Conservation (phyloP, 805 yeast species). For the Brettanomyces bruxellensis region DNA sequence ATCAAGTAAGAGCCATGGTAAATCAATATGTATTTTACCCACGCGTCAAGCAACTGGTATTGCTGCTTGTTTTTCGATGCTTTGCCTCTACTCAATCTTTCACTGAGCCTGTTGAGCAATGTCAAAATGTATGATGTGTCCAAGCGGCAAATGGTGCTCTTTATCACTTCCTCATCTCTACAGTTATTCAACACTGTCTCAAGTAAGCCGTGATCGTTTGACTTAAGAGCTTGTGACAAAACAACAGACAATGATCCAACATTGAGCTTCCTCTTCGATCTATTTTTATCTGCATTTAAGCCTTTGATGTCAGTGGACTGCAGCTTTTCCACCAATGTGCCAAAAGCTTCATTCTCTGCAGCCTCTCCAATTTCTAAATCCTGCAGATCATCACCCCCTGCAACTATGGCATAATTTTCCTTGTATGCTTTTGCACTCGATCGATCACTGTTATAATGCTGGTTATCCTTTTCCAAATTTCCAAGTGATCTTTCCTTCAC, state of each 20-base stretch:
- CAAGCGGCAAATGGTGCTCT: constrained; percentile 39
- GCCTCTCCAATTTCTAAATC: constrained; percentile 41
- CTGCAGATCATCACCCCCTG: constrained; percentile 55
- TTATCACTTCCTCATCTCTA: constrained; percentile 40
- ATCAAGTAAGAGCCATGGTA: constrained; percentile 45
- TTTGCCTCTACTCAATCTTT: constrained; percentile 39
- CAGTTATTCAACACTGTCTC: constrained; percentile 65
- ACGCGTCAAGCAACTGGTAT: constrained; percentile 41
- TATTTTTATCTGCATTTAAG: constrained; percentile 15
- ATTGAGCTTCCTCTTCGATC: constrained; percentile 35
- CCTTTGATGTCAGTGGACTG: constrained; percentile 20
- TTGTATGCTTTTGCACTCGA: constrained; percentile 47
- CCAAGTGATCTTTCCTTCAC: constrained; percentile 32
- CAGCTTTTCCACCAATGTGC: constrained; percentile 45
- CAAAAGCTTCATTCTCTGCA: constrained; percentile 16
- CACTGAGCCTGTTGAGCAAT: constrained; percentile 43
- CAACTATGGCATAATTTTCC: constrained; percentile 52
- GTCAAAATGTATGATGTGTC: constrained; percentile 41
- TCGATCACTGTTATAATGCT: constrained; percentile 39
- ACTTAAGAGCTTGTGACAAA: constrained; percentile 79
- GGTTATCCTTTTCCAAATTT: constrained; percentile 29
- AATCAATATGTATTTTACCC: constrained; percentile 50
- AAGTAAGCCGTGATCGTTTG: constrained; percentile 77
- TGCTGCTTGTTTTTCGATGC: constrained; percentile 8
- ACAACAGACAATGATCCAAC: constrained; percentile 77